Percentiles rank a stretch among this genome's conserved stretches.
These are phyloP conservation scores for Pelargonium australe DNA, from an alignment of 441 rosid genomes.

Conservation along the genomic window DNA sequence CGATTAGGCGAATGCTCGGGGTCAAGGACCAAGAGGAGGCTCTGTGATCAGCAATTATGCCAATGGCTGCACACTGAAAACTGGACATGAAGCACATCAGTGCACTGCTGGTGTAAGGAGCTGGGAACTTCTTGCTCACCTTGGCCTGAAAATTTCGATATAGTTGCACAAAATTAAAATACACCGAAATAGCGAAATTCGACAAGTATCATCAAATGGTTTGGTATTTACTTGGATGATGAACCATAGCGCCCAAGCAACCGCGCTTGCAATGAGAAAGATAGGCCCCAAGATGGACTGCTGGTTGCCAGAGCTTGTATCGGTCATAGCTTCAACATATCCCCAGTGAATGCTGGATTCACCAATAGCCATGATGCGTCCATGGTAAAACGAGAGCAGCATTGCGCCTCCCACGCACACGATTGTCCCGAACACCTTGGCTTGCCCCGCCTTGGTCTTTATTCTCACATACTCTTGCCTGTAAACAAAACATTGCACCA, in stretches of 20 bases:
- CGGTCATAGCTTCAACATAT: conserved; percentile 37
- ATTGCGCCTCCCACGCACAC: conserved; percentile 89
- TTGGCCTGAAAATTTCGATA: conserved; percentile 34
- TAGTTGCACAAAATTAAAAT: no score
- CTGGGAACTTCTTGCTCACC: conserved; percentile 56
- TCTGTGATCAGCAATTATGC: conserved; percentile 31
- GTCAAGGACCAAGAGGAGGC: conserved; percentile 56
- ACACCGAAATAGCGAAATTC: no score
- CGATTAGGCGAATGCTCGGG: conserved; percentile 44
- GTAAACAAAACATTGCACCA: neutral
- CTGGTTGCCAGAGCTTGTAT: conserved; percentile 10
- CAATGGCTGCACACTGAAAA: conserved; percentile 48
- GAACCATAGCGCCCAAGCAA: conserved; percentile 71
- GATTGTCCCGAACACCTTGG: conserved; percentile 64
- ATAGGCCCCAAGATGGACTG: conserved; percentile 55
- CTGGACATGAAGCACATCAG: conserved; percentile 75
- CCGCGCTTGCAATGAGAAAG: conserved; percentile 47
- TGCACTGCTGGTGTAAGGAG: conserved; percentile 75
- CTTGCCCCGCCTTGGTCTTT: conserved; percentile 58
- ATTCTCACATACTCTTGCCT: conserved; percentile 70
- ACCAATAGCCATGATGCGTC: conserved; percentile 48
- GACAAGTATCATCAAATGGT: neutral
- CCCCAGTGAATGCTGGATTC: conserved; percentile 66
- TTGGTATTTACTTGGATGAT: conserved; percentile 51
- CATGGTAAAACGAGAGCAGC: conserved; percentile 85